These are phyloP conservation scores for Trichoderma gracile DNA, from an alignment of 2,329 filamentous ascomycete genomes.

Conservation along the genomic window DNA sequence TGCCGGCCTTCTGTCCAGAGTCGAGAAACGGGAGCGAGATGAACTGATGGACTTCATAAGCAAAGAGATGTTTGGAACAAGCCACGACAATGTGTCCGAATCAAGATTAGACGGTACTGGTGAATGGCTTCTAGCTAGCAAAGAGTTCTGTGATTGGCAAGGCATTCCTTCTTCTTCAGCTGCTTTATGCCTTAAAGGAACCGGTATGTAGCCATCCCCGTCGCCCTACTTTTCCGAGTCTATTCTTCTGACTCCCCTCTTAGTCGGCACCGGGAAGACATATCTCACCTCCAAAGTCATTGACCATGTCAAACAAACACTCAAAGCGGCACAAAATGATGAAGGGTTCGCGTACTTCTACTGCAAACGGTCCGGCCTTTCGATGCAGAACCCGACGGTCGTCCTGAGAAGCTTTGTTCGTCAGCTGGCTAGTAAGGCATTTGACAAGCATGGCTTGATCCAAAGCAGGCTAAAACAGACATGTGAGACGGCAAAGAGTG, in stretches of 20 bases:
- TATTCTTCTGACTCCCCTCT: neutral
- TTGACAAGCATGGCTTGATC: neutral
- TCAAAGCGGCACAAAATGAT: neutral
- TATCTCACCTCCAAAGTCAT: conserved; percentile 17
- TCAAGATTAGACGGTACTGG: neutral
- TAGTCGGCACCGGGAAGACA: conserved; percentile 22
- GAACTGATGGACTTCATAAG: neutral
- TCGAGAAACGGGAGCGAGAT: neutral
- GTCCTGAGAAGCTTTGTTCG: conserved; percentile 28
- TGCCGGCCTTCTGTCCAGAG: neutral
- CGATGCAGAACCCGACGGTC: conserved; percentile 23
- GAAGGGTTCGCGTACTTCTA: conserved; percentile 30
- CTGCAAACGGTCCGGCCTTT: conserved; percentile 25
- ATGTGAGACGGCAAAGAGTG: conserved; percentile 15
- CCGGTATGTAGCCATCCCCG: neutral
- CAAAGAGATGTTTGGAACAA: conserved; percentile 1
- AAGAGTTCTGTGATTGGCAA: conserved; percentile 3
- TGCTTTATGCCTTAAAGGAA: conserved; percentile 15
- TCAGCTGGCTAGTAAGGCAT: conserved; percentile 22
- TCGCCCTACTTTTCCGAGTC: neutral
- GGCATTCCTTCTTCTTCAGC: neutral
- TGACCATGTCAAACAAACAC: neutral
- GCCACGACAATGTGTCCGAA: neutral
- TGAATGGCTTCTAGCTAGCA: neutral
- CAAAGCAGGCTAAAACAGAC: neutral